These are phyloP conservation scores for Euphorbia schlechtendalii DNA, from an alignment of 441 rosid genomes.

Conservation along the genomic window DNA sequence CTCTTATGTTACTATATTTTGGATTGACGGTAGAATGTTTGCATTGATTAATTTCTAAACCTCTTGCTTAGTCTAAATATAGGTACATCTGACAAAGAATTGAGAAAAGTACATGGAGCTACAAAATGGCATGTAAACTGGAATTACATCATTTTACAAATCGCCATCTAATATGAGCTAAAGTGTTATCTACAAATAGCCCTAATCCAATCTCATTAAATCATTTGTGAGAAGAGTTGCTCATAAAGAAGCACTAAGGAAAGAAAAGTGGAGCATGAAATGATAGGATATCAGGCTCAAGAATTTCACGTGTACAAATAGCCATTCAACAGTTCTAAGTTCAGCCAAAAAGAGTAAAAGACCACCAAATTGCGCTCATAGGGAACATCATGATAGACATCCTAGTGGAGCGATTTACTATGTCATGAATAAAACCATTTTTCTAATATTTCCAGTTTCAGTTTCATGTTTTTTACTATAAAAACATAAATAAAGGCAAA, in stretches of 20 bases:
- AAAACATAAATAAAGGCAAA: too few relatives aligned
- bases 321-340: not conserved
- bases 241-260: not conserved
- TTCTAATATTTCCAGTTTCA: not conserved
- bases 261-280: not conserved
- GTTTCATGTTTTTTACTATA: not conserved
- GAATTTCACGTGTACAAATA: not conserved
- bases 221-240: not conserved
- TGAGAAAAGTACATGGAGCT: too few relatives aligned
- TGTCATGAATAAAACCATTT: not conserved
- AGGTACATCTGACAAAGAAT: too few relatives aligned
- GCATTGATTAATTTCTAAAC: too few relatives aligned
- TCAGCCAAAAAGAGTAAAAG: too few relatives aligned
- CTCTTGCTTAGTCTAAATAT: too few relatives aligned
- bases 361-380: not conserved
- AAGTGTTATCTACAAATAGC: not conserved
- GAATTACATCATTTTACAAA: too few relatives aligned
- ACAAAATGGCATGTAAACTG: too few relatives aligned
- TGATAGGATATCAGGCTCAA: not conserved
- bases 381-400: not conserved
- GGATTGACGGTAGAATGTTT: too few relatives aligned
- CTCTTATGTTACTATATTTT: too few relatives aligned
- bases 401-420: not conserved
- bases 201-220: not conserved
- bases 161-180: too few relatives aligned